Base-by-base conservation (phyloP, 495 filamentous ascomycete species). In the Copromyces sp. region DNA sequence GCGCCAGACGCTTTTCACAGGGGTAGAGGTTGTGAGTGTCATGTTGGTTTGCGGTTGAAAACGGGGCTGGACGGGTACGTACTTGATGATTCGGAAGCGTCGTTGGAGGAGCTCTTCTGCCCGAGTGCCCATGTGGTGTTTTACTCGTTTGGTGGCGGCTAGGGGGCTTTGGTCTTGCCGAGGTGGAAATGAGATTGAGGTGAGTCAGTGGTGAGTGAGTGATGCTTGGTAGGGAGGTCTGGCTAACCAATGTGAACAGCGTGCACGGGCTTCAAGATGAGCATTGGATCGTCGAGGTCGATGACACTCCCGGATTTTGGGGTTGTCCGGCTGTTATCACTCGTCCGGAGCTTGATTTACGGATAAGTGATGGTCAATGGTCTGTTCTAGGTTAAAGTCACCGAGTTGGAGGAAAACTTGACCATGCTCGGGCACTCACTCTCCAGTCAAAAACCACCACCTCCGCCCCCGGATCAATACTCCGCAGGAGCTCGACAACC, bases 1-100 rank as follows among this genome's bases (percentile, higher is more conserved):
- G 1, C 71, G 65, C 71, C 71, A 73, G 17, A 69, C 20, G 41
- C 71, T 73, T 14, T 16, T 11, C 24, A 24, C 24, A 24, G 16
- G 40, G 41, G 16, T 44, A 44, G 35, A 1, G 5, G 3, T 44
- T n/a, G 17, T 44, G 17, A 44, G 17, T 17, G 0, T 24, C 24
- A 24, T 24, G 24, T 42, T 42, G 16, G 41, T 17, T 42, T 42
- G 14, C 16, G 5, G 14, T 42, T 42, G 40, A 42, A 2, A 4
- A 17, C n/a, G 44, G 20, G n/a, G 44, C 20, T 20, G n/a, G 44
- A 3, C n/a, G n/a, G n/a, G 29, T n/a, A 69, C 71, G 4, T n/a
- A 73, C 71, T 73, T 73, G 24, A 73, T 73, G 35, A 73, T 73
- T n/a, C 71, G 24, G 68, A 69, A 69, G 17, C 71, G 39, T 24